Conservation (phyloP, 169 alveolate species). For the Eimeria necatrix region DNA sequence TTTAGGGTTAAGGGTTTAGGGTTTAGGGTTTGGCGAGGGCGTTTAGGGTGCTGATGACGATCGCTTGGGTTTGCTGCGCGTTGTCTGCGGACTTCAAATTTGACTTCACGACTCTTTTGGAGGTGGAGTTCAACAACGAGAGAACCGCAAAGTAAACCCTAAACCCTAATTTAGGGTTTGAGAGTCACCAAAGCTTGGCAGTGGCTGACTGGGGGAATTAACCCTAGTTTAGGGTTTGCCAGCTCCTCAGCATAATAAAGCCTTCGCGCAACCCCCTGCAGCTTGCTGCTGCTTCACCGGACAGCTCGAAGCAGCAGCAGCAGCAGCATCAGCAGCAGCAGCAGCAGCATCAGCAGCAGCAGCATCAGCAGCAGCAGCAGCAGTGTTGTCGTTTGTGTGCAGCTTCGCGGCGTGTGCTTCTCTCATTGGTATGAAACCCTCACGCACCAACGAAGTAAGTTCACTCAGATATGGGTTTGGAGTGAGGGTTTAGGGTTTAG, state of each 20-base stretch:
- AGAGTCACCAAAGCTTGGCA: background rate
- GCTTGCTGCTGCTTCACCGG: no score
- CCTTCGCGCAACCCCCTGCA: no score
- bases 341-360: no score
- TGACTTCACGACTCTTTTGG: background rate
- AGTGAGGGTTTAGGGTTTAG: background rate
- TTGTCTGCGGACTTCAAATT: constrained; percentile 45
- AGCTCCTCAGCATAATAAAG: no score
- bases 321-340: no score
- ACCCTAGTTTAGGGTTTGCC: no score
- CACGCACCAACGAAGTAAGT: background rate
- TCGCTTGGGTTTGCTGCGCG: constrained; percentile 41
- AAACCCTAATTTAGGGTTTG: background rate
- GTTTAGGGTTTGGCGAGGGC: background rate
- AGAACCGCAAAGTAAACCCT: constrained; percentile 41
- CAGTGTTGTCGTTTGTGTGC: constrained; percentile 11
- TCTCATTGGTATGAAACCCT: constrained; percentile 33
- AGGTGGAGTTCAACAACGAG: constrained; percentile 4
- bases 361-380: constrained; percentile 29
- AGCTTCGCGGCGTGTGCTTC: constrained; percentile 47
- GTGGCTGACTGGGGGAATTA: no score
- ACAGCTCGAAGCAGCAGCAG: no score
- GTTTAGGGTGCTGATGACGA: background rate
- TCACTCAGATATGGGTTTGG: background rate
- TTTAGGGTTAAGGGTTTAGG: background rate